Evolutionary conservation across 2,329 filamentous ascomycete genomes (phyloP).

Genomic region (Reticulascus tulasneorum): DNA sequence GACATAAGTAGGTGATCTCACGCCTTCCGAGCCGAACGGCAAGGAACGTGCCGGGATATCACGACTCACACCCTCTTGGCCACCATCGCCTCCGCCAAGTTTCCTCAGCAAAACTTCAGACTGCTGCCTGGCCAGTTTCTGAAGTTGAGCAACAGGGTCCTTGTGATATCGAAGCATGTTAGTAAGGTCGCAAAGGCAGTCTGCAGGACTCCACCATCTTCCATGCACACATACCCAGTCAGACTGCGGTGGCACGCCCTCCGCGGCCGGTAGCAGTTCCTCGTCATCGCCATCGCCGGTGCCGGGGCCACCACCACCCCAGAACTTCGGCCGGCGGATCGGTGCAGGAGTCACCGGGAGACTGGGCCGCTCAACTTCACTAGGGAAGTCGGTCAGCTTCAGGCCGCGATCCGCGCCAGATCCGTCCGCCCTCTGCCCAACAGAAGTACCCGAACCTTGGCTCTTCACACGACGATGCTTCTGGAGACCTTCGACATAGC

Average conservation of each 20-base stretch:
- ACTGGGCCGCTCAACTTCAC: constrained; percentile 75
- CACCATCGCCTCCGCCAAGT: constrained; percentile 34
- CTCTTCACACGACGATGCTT: constrained; percentile 46
- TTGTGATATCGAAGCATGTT: constrained; percentile 48
- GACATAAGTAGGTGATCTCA: constrained; percentile 41
- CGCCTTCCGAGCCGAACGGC: constrained; percentile 50
- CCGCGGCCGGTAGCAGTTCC: constrained; percentile 65
- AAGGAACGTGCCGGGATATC: constrained; percentile 46
- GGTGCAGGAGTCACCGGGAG: constrained; percentile 88
- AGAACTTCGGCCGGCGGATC: constrained; percentile 64
- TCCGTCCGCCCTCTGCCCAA: constrained; percentile 15
- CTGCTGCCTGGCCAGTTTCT: constrained; percentile 65
- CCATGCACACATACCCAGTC: constrained; percentile 87
- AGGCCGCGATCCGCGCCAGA: constrained; percentile 39
- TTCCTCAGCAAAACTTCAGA: constrained; percentile 56
- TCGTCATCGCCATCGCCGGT: constrained; percentile 46
- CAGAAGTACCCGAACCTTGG: constrained; percentile 18
- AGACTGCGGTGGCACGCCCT: constrained; percentile 80
- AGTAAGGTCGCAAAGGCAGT: constrained; percentile 54
- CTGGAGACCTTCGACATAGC: constrained; percentile 76
- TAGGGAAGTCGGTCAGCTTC: constrained; percentile 83
- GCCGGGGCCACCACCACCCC: constrained; percentile 46
- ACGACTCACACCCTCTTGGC: constrained; percentile 26
- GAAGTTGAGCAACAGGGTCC: constrained; percentile 68
- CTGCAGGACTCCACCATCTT: constrained; percentile 41